Percentiles rank a stretch among this genome's conserved stretches.
Evolutionary conservation across 2,329 filamentous ascomycete genomes (phyloP).

Genomic region (Penicillium griseofulvum): DNA sequence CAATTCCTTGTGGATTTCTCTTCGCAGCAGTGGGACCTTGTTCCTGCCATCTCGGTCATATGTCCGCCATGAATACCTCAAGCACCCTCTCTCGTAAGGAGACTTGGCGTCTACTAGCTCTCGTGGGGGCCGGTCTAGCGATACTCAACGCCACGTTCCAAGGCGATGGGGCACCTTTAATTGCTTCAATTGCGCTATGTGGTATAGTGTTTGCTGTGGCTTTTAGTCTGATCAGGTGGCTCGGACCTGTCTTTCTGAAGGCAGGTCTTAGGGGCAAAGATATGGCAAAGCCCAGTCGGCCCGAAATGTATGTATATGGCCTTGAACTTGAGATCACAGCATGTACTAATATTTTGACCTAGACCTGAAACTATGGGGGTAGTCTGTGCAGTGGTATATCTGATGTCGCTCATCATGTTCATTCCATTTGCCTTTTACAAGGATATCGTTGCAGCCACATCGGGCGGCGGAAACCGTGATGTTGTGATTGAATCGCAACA

Average conservation of each 20-base stretch:
- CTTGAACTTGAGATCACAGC: not conserved
- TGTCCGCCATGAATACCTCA: constrained; percentile 32
- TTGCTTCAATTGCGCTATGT: constrained; percentile 84
- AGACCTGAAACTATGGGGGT: constrained; percentile 95
- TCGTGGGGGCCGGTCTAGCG: constrained; percentile 67
- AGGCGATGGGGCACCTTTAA: constrained; percentile 81
- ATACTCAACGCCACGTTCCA: constrained; percentile 76
- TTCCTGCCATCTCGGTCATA: not conserved
- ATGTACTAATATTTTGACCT: constrained; percentile 10
- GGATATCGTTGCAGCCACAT: constrained; percentile 92
- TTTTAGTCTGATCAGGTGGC: constrained; percentile 88
- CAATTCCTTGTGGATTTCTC: constrained; percentile 6
- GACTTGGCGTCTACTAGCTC: constrained; percentile 57
- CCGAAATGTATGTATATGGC: constrained; percentile 63
- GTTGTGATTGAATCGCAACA: constrained; percentile 71
- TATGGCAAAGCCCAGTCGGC: constrained; percentile 71
- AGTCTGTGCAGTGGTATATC: constrained; percentile 86
- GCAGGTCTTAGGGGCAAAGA: constrained; percentile 88
- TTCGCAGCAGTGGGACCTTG: not conserved
- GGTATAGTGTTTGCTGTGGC: constrained; percentile 76
- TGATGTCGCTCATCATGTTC: constrained; percentile 84
- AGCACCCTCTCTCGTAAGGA: constrained; percentile 52
- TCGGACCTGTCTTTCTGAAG: constrained; percentile 82
- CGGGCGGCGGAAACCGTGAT: constrained; percentile 87
- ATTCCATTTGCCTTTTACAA: constrained; percentile 98